Evolutionary conservation across 768 basidiomycete genomes (phyloP).

Genomic region (Auricularia auricula-judae): DNA sequence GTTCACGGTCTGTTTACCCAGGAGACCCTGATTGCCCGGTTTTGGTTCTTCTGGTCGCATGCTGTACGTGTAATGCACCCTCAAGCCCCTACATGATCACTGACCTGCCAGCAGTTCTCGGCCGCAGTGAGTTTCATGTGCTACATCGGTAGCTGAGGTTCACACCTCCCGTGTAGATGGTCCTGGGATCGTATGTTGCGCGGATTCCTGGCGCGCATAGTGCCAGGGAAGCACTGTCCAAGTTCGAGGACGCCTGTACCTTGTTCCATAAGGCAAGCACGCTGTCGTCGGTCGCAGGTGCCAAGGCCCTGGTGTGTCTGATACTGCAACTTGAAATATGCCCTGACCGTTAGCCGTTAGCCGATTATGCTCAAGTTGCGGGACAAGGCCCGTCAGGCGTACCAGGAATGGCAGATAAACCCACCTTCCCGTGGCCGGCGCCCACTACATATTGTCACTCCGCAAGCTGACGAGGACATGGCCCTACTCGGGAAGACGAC

Average conservation of each 20-base stretch:
- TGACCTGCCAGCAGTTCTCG: not conserved
- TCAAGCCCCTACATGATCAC: not conserved
- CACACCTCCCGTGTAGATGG: not conserved
- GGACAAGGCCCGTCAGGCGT: not conserved
- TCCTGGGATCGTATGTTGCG: not conserved
- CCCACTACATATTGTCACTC: not conserved
- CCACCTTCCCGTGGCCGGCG: not conserved
- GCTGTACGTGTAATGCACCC: not conserved
- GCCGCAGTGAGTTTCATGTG: not conserved
- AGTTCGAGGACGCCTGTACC: not conserved
- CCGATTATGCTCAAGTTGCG: not conserved
- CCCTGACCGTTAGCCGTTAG: not conserved
- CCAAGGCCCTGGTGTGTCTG: not conserved
- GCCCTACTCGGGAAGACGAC: not conserved
- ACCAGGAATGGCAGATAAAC: not conserved
- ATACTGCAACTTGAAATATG: not conserved
- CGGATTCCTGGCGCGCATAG: not conserved
- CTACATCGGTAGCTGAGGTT: not conserved
- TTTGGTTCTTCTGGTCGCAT: slow-evolving; percentile 45
- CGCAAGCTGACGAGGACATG: not conserved
- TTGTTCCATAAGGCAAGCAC: slow-evolving; percentile 1
- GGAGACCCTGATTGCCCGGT: slow-evolving; percentile 49
- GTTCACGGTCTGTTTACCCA: slow-evolving; percentile 60
- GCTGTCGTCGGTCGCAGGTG: not conserved
- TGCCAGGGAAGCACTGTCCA: not conserved